A percentile compares a stretch with the other conserved stretches of the same genome.
These are phyloP conservation scores for Cadophora luteo-olivacea DNA, from an alignment of 2,329 filamentous ascomycete genomes.

Conservation along the genomic window DNA sequence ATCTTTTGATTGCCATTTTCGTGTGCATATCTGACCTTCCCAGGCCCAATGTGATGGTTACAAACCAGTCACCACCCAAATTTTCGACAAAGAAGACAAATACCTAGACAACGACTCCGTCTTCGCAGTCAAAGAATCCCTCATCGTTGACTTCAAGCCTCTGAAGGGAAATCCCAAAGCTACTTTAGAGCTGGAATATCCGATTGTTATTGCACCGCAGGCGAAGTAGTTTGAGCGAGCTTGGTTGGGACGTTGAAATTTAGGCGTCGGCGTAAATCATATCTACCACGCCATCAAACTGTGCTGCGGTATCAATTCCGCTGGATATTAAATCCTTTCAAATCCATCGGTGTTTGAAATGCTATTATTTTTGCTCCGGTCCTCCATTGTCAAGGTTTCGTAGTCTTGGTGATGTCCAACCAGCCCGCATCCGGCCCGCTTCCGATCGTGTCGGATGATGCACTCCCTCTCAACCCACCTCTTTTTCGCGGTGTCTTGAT, in stretches of 20 bases:
- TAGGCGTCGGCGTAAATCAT: not conserved
- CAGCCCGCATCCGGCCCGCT: too few relatives aligned
- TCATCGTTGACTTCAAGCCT: conserved; percentile 58
- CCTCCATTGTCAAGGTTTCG: too few relatives aligned
- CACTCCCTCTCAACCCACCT: too few relatives aligned
- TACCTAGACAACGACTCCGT: conserved; percentile 63
- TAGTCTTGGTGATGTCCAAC: too few relatives aligned
- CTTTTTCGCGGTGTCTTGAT: too few relatives aligned
- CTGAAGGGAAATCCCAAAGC: conserved; percentile 47
- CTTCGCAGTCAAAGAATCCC: conserved; percentile 60
- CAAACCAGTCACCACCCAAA: conserved; percentile 76
- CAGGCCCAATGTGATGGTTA: conserved; percentile 50
- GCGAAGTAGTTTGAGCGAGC: conserved; percentile 7
- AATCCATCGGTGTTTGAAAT: too few relatives aligned
- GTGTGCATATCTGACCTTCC: not conserved
- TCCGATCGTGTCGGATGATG: too few relatives aligned
- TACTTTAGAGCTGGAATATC: conserved; percentile 44
- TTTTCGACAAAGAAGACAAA: conserved; percentile 73
- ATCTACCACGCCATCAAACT: too few relatives aligned
- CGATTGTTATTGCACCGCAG: conserved; percentile 32
- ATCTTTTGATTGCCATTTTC: not conserved
- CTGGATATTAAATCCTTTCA: too few relatives aligned
- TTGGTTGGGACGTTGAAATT: not conserved
- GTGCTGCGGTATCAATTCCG: too few relatives aligned
- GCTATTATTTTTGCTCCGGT: too few relatives aligned